These are phyloP conservation scores for Pyrenochaeta sp. DNA, from an alignment of 2,329 filamentous ascomycete species.

Conservation along the genomic window DNA sequence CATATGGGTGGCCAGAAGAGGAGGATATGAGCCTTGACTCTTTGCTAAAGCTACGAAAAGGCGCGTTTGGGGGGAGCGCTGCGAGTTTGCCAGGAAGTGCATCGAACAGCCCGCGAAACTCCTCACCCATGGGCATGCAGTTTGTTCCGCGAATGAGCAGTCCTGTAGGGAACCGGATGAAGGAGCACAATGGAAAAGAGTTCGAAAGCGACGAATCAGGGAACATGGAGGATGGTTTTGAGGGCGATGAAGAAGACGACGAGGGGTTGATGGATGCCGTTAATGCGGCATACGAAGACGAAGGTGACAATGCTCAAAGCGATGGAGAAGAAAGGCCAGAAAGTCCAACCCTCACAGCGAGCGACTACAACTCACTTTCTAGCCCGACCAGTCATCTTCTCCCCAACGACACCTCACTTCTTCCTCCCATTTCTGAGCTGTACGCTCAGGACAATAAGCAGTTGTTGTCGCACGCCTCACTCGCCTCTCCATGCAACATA, in stretches of 20 bases:
- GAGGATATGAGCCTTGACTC: constrained; percentile 78
- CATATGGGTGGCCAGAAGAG: constrained; percentile 63
- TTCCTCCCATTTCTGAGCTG: constrained; percentile 24
- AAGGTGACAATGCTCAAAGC: constrained; percentile 18
- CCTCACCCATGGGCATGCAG: constrained; percentile 49
- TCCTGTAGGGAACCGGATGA: constrained; percentile 40
- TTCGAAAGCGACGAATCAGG: constrained; percentile 37
- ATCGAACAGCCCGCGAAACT: constrained; percentile 47
- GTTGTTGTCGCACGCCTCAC: constrained; percentile 14
- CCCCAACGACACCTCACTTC: constrained; percentile 20
- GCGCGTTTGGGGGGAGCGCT: constrained; percentile 83
- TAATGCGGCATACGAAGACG: constrained; percentile 36
- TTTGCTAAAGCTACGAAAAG: constrained; percentile 75
- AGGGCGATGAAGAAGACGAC: constrained; percentile 31
- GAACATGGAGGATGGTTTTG: constrained; percentile 23
- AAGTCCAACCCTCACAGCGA: constrained; percentile 42
- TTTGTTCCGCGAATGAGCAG: constrained; percentile 39
- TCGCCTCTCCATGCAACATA: constrained; percentile 30
- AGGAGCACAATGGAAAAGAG: constrained; percentile 32
- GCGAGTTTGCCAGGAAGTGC: constrained; percentile 69
- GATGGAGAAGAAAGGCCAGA: constrained; percentile 31
- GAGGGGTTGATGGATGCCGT: constrained; percentile 35
- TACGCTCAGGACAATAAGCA: constrained; percentile 26
- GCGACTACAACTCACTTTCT: constrained; percentile 40
- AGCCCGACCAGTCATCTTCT: constrained; percentile 25